A percentile compares a stretch with the other conserved stretches of the same genome.
Conservation (phyloP, 2,329 filamentous ascomycete species). For the Magnaporthiopsis poae region DNA sequence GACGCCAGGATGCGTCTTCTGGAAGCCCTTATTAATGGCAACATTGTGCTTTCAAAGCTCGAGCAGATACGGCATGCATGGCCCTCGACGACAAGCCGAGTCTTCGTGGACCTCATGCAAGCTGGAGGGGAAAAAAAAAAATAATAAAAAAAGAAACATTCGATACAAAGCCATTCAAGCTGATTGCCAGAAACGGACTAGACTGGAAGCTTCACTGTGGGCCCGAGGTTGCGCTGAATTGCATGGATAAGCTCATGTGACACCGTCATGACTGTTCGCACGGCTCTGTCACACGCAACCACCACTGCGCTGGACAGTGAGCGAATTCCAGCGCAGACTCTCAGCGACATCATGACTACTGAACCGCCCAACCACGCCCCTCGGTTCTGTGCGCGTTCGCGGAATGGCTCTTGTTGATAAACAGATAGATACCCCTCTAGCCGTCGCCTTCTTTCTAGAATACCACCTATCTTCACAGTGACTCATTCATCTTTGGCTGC, state of each 20-base stretch:
- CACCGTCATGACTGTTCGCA: constrained; percentile 1
- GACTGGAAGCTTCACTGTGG: background rate
- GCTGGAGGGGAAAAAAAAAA: background rate
- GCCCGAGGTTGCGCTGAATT: background rate
- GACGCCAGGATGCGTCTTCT: background rate
- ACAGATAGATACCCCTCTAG: background rate
- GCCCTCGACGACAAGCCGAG: background rate
- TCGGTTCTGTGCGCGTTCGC: background rate
- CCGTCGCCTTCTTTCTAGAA: background rate
- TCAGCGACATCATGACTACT: background rate
- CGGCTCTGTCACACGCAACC: background rate
- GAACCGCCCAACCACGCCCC: background rate
- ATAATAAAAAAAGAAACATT: background rate
- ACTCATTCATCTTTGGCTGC: background rate
- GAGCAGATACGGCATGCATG: background rate
- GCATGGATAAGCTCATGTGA: constrained; percentile 1
- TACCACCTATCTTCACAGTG: background rate
- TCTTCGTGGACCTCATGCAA: too few relatives aligned
- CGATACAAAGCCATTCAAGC: background rate
- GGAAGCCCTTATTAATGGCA: background rate
- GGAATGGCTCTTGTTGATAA: background rate
- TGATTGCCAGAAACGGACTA: constrained; percentile 8
- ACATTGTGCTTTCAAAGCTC: background rate
- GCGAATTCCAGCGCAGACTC: background rate
- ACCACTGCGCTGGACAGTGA: background rate